phyloP scores from a whole-genome alignment of 192 early-diverging fungal species.

The Lunasporangiospora selenospora region DNA sequence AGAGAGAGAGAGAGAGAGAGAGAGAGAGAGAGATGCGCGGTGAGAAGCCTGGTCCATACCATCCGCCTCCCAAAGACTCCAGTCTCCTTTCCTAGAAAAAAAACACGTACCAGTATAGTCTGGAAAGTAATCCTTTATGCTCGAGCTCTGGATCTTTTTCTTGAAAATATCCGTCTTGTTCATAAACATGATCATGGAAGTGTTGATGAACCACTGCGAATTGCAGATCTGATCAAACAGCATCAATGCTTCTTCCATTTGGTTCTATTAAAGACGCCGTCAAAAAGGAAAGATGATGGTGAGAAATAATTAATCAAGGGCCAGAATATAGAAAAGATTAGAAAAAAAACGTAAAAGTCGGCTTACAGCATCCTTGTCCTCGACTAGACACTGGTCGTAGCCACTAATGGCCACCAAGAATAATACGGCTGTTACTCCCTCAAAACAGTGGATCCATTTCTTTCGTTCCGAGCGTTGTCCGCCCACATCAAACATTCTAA shows the following conservation, averaged over 20 bases:
- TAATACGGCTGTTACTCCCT: constrained; percentile 61
- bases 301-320: background rate
- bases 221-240: constrained; percentile 68
- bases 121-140: constrained; percentile 57
- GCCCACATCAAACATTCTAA: constrained; percentile 69
- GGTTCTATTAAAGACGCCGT: constrained; percentile 56
- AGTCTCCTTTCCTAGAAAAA: no score
- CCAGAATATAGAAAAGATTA: background rate
- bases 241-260: constrained; percentile 68
- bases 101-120: constrained; percentile 59
- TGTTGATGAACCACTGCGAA: constrained; percentile 64
- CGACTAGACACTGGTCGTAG: constrained; percentile 65
- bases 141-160: constrained; percentile 56
- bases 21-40: background rate
- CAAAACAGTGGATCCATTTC: constrained; percentile 64
- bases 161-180: constrained; percentile 70
- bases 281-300: background rate
- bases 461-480: constrained; percentile 64
- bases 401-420: constrained; percentile 69
- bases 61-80: no score
- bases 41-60: no score
- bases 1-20: background rate
- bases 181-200: constrained; percentile 67
- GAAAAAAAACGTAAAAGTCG: background rate
- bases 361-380: constrained; percentile 45